These are phyloP conservation scores for Phaffomyces opuntiae DNA, from an alignment of 805 yeast genomes.

Conservation along the genomic window DNA sequence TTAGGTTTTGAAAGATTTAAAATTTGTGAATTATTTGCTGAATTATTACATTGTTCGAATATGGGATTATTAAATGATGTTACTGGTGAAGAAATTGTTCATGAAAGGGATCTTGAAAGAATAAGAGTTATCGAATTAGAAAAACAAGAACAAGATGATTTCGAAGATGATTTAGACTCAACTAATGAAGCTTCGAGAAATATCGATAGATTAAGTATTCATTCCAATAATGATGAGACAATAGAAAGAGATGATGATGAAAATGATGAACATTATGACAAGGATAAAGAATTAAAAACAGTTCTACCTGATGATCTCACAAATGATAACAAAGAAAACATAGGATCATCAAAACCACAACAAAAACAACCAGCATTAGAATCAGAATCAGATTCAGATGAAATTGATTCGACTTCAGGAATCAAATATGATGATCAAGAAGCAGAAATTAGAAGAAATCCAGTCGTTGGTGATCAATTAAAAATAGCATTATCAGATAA, in stretches of 20 bases:
- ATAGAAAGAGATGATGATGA: slow-evolving; percentile 8
- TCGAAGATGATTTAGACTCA: slow-evolving; percentile 26
- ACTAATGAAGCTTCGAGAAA: slow-evolving; percentile 26
- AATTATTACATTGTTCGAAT: slow-evolving; percentile 92
- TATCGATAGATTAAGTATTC: slow-evolving; percentile 16
- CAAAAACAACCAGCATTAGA: slow-evolving; percentile 11
- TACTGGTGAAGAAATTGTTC: slow-evolving; percentile 59
- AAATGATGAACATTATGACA: not conserved
- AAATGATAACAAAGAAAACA: slow-evolving; percentile 9
- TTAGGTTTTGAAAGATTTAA: slow-evolving; percentile 89
- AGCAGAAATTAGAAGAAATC: slow-evolving; percentile 39
- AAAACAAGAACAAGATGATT: slow-evolving; percentile 16
- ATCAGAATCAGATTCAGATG: slow-evolving; percentile 23
- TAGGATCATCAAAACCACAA: not conserved
- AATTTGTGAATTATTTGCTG: slow-evolving; percentile 89
- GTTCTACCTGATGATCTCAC: not conserved
- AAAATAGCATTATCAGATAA: slow-evolving; percentile 78
- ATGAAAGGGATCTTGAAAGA: slow-evolving; percentile 64
- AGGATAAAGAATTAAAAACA: not conserved
- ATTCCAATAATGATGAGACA: slow-evolving; percentile 1
- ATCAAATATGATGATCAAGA: slow-evolving; percentile 33
- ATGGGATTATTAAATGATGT: slow-evolving; percentile 85
- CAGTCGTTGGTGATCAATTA: slow-evolving; percentile 81
- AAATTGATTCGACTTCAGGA: slow-evolving; percentile 20
- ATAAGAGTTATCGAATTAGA: slow-evolving; percentile 37